Evolutionary conservation across 1,284 basidiomycete species (phyloP).

Genomic region (Malassezia vespertilionis): DNA sequence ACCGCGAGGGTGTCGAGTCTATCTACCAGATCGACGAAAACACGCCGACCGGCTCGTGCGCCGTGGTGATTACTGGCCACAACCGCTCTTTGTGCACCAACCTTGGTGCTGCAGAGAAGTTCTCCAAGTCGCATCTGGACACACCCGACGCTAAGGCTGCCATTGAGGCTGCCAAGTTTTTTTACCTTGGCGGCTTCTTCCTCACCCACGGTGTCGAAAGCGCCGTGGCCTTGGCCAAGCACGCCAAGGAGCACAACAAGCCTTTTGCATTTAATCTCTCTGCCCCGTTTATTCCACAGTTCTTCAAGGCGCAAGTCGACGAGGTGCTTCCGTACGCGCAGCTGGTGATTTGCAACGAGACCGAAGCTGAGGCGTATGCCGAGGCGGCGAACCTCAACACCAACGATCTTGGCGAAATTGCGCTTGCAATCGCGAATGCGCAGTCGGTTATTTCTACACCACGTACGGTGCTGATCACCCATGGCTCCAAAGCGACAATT

Average conservation of each 20-base stretch:
- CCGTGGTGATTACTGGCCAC: slow-evolving; percentile 87
- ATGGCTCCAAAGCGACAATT: slow-evolving; percentile 71
- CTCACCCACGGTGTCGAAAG: slow-evolving; percentile 78
- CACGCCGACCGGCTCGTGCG: slow-evolving; percentile 89
- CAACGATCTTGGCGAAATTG: slow-evolving; percentile 38
- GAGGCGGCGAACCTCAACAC: slow-evolving; percentile 50
- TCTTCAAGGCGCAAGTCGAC: slow-evolving; percentile 60
- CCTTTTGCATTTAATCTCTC: slow-evolving; percentile 69
- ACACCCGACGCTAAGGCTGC: slow-evolving; percentile 67
- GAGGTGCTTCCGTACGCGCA: slow-evolving; percentile 38
- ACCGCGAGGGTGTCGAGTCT: slow-evolving; percentile 76
- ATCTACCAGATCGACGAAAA: slow-evolving; percentile 79
- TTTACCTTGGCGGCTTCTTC: slow-evolving; percentile 96
- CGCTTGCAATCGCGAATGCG: slow-evolving; percentile 40
- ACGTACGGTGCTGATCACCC: slow-evolving; percentile 81
- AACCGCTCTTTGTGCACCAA: slow-evolving; percentile 87
- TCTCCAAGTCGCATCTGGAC: slow-evolving; percentile 66
- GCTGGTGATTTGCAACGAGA: slow-evolving; percentile 64
- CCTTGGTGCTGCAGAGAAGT: slow-evolving; percentile 78
- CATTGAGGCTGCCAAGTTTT: slow-evolving; percentile 69
- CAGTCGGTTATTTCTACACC: slow-evolving; percentile 23
- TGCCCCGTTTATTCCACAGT: slow-evolving; percentile 92
- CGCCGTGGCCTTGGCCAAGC: slow-evolving; percentile 66
- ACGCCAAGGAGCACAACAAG: slow-evolving; percentile 66
- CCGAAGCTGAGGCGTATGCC: slow-evolving; percentile 81